Conservation (phyloP, 1,284 basidiomycete genomes). For the Golubevia sp. region DNA sequence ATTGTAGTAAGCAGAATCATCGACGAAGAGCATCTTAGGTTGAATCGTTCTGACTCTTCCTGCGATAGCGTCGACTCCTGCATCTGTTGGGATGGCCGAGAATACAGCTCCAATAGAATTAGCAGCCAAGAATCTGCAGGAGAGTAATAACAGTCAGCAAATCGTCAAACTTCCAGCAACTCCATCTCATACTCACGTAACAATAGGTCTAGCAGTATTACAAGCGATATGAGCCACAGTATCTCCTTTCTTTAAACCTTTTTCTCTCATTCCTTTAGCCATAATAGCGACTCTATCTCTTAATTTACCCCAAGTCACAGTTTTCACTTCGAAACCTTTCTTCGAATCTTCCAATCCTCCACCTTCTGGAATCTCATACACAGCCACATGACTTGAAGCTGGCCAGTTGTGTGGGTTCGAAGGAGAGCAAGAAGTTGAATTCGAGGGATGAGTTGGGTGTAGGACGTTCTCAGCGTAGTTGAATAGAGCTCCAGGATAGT, state of each 20-base stretch:
- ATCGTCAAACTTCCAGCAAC: too few species aligned
- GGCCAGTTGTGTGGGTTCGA: slow-evolving; percentile 30
- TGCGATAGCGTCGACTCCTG: slow-evolving; percentile 25
- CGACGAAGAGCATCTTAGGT: slow-evolving; percentile 30
- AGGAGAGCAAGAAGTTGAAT: slow-evolving; percentile 23
- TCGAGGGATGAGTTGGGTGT: slow-evolving; percentile 33
- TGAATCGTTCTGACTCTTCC: slow-evolving; percentile 22
- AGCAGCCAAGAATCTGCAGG: slow-evolving; percentile 14
- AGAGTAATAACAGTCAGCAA: too few species aligned
- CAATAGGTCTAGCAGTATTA: slow-evolving; percentile 21
- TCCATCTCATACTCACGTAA: slow-evolving; percentile 5
- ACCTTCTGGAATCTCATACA: slow-evolving; percentile 28
- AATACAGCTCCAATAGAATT: slow-evolving; percentile 35
- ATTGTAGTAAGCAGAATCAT: slow-evolving; percentile 30
- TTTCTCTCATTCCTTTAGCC: slow-evolving; percentile 20
- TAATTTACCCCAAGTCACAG: slow-evolving; percentile 23
- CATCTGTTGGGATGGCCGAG: slow-evolving; percentile 30
- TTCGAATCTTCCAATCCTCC: neutral
- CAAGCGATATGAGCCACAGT: slow-evolving; percentile 24
- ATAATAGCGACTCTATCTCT: slow-evolving; percentile 22
- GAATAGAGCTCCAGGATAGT: slow-evolving; percentile 27
- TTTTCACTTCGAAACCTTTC: slow-evolving; percentile 7
- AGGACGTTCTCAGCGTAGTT: slow-evolving; percentile 30
- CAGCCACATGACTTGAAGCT: slow-evolving; percentile 6
- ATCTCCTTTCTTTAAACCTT: slow-evolving; percentile 22